These are phyloP conservation scores for Corchorus capsularis DNA, from an alignment of 345 rosid species.

Conservation along the genomic window DNA sequence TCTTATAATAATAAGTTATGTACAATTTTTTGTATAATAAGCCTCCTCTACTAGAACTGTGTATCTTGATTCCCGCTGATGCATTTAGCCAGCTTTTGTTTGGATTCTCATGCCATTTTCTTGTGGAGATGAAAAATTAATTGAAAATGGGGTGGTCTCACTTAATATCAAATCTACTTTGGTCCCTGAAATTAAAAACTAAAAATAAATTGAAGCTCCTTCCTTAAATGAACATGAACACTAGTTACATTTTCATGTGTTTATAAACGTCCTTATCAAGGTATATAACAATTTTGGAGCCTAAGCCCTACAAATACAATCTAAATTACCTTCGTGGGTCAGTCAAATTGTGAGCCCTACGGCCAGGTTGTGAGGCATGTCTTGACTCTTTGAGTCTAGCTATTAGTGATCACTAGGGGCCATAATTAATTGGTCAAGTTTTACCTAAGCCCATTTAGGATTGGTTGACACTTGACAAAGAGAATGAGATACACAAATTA, in stretches of 20 bases:
- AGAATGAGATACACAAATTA: not conserved
- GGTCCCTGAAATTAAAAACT: too few relatives aligned
- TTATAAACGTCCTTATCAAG: too few relatives aligned
- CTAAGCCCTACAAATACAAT: too few relatives aligned
- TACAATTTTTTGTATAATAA: not conserved
- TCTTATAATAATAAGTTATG: not conserved
- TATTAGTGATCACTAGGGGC: not conserved
- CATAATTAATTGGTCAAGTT: not conserved
- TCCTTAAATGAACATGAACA: too few relatives aligned
- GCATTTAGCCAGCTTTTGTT: not conserved
- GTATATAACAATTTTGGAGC: too few relatives aligned
- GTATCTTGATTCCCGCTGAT: not conserved
- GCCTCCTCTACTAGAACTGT: not conserved
- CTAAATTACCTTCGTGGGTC: not conserved
- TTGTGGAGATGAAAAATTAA: not conserved
- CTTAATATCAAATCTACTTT: too few relatives aligned
- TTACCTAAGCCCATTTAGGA: not conserved
- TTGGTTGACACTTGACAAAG: not conserved
- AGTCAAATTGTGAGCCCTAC: conserved; percentile 12
- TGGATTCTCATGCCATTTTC: not conserved
- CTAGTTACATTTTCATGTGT: too few relatives aligned
- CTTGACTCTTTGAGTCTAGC: not conserved
- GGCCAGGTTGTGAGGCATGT: conserved; percentile 4
- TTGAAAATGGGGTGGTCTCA: not conserved
- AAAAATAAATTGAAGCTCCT: too few relatives aligned